Percentiles rank a stretch among this genome's conserved stretches.
phyloP scores from a whole-genome alignment of 2,329 filamentous ascomycete genomes.

The Corinectria fuckeliana region DNA sequence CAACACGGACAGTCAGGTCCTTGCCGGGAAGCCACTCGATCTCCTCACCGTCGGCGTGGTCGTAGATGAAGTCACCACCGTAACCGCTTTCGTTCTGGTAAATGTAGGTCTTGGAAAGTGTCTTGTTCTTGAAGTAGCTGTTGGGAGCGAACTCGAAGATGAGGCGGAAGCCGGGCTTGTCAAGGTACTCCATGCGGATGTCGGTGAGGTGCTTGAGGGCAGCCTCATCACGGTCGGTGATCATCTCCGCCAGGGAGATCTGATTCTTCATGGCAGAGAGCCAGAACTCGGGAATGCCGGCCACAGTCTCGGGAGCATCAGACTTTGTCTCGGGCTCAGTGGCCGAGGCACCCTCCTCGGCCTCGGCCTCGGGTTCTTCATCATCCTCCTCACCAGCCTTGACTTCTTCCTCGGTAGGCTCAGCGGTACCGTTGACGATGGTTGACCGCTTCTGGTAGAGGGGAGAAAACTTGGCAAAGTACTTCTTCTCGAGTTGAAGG shows the following conservation, averaged over 20 bases:
- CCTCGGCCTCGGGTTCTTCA: slow-evolving; percentile 77
- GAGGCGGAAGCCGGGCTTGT: slow-evolving; percentile 95
- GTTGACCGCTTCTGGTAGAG: slow-evolving; percentile 93
- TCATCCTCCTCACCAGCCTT: slow-evolving; percentile 83
- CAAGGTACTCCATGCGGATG: slow-evolving; percentile 98
- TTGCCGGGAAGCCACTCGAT: slow-evolving; percentile 95
- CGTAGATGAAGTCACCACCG: slow-evolving; percentile 98
- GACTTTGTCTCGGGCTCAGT: slow-evolving; percentile 64
- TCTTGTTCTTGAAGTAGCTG: slow-evolving; percentile 97
- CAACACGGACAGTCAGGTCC: slow-evolving; percentile 91
- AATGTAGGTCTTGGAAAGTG: slow-evolving; percentile 96
- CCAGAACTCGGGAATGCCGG: slow-evolving; percentile 99
- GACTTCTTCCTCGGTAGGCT: slow-evolving; percentile 88
- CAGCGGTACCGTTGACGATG: slow-evolving; percentile 86
- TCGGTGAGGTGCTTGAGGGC: slow-evolving; percentile 90
- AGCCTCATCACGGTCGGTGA: slow-evolving; percentile 95
- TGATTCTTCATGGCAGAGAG: slow-evolving; percentile 99
- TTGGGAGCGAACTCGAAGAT: slow-evolving; percentile 98
- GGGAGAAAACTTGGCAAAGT: slow-evolving; percentile 97
- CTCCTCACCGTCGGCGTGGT: slow-evolving; percentile 97
- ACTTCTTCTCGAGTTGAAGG: slow-evolving; percentile 98
- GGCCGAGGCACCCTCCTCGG: slow-evolving; percentile 62
- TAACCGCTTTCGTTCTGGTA: slow-evolving; percentile 99
- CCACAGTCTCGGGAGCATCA: slow-evolving; percentile 61
- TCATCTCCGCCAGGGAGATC: slow-evolving; percentile 95